Percentiles rank a stretch among this genome's conserved stretches.
phyloP scores from a whole-genome alignment of 176 grass and related monocot species.

The Melocanna baccifera region DNA sequence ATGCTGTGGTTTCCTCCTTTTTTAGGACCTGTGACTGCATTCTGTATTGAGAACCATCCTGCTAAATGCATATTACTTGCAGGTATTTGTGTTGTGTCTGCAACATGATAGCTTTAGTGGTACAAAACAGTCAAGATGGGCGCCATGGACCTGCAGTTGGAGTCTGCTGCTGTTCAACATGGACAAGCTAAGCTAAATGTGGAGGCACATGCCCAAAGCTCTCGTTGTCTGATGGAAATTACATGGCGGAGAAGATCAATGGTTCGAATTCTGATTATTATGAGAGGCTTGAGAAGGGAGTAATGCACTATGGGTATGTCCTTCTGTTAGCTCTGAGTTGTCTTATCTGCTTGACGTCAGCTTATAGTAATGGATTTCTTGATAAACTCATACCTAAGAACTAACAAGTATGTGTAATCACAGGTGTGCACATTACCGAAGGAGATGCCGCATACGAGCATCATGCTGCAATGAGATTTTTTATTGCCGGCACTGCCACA shows the following conservation, averaged over 20 bases:
- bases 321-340: neutral
- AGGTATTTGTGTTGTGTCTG: constrained; percentile 72
- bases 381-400: neutral
- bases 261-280: constrained; percentile 18
- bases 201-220: constrained; percentile 5
- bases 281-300: constrained; percentile 47
- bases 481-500: constrained; percentile 90
- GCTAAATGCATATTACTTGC: constrained; percentile 71
- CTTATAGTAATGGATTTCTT: neutral
- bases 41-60: constrained; percentile 48
- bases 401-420: constrained; percentile 23
- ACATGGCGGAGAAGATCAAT: constrained; percentile 16
- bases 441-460: constrained; percentile 73
- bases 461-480: constrained; percentile 85
- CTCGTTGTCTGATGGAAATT: constrained; percentile 21
- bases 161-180: constrained; percentile 37
- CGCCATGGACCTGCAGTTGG: constrained; percentile 11
- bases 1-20: constrained; percentile 35
- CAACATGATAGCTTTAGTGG: constrained; percentile 16
- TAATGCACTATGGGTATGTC: constrained; percentile 91
- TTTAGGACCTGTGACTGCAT: constrained; percentile 49
- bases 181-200: constrained; percentile 31
- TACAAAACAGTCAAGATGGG: constrained; percentile 45
- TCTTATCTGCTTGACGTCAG: neutral
- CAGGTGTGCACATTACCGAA: constrained; percentile 80